Conservation (phyloP, 2,329 filamentous ascomycete genomes). For the Fusarium xylarioides region DNA sequence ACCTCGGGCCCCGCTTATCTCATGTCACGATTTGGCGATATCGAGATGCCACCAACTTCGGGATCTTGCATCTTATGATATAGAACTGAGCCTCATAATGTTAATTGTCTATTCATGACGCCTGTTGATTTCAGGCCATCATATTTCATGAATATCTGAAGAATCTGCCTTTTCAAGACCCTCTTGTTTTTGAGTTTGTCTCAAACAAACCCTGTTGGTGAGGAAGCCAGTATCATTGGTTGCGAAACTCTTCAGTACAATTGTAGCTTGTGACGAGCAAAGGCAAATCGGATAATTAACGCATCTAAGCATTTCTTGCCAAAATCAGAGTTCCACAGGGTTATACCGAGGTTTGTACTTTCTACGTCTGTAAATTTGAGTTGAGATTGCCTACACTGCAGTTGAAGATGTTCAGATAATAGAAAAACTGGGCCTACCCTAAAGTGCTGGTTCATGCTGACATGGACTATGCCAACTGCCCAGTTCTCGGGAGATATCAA, state of each 20-base stretch:
- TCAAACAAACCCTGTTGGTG: neutral
- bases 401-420: neutral
- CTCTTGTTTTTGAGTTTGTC: neutral
- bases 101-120: neutral
- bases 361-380: neutral
- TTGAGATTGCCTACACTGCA: neutral
- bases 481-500: neutral
- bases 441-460: neutral
- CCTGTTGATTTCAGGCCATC: neutral
- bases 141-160: neutral
- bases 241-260: neutral
- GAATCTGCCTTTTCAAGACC: neutral
- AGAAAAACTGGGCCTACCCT: neutral
- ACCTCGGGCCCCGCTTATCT: conserved; percentile 14
- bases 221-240: neutral
- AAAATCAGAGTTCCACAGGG: neutral
- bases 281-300: neutral
- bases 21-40: neutral
- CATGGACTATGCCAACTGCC: neutral
- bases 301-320: neutral
- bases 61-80: neutral
- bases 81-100: neutral
- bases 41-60: neutral
- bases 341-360: neutral
- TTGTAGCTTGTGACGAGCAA: neutral